These are phyloP conservation scores for Leishmania tropica DNA, from an alignment of 208 protist species.

Conservation along the genomic window DNA sequence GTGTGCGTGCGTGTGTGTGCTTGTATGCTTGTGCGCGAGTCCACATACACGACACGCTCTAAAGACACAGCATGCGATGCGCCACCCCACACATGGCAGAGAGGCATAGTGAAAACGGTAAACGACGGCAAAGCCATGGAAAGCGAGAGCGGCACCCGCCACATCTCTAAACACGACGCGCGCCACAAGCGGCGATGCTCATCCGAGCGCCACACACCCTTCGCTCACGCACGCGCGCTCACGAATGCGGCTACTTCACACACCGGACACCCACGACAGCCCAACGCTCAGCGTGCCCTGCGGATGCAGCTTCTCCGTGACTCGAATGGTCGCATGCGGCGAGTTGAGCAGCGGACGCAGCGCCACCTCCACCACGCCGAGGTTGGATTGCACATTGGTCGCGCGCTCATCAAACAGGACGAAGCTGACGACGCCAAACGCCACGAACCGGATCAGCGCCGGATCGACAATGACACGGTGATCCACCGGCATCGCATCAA, in stretches of 20 bases:
- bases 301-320: slow-evolving; percentile 65
- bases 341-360: slow-evolving; percentile 68
- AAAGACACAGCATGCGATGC: not conserved
- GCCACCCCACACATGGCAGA: not conserved
- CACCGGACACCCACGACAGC: slow-evolving; percentile 70
- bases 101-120: not conserved
- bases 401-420: slow-evolving; percentile 81
- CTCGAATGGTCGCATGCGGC: slow-evolving; percentile 55
- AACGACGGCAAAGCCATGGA: not conserved
- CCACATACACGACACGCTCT: not conserved
- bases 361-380: slow-evolving; percentile 73
- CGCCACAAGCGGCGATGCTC: not conserved
- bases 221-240: not conserved
- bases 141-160: not conserved
- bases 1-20: slow-evolving; percentile 2
- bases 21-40: not conserved
- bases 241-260: slow-evolving; percentile 1
- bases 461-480: slow-evolving; percentile 77
- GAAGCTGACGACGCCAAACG: slow-evolving; percentile 69
- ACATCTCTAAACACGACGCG: not conserved
- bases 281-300: slow-evolving; percentile 72
- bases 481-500: slow-evolving; percentile 73
- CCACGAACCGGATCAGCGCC: slow-evolving; percentile 64
- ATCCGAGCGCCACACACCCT: not conserved
- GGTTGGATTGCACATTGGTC: slow-evolving; percentile 62